These are phyloP conservation scores for Phytopythium ostracodes DNA, from an alignment of 352 stramenopile genomes.

Conservation along the genomic window DNA sequence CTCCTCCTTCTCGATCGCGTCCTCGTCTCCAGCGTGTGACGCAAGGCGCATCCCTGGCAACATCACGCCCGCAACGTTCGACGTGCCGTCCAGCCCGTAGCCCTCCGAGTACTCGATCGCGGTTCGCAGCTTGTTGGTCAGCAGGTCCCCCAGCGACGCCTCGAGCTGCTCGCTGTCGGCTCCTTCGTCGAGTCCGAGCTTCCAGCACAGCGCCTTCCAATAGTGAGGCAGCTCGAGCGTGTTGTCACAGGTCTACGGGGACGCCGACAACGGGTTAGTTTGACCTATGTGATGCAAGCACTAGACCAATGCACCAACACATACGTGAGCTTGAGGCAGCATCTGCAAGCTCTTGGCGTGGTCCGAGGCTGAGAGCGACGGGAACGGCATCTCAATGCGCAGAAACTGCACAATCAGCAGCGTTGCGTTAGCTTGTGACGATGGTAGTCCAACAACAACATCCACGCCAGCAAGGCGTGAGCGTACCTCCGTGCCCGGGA, in stretches of 20 bases:
- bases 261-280: neutral
- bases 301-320: slow-evolving; percentile 13
- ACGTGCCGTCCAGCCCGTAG: slow-evolving; percentile 61
- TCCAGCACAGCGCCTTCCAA: slow-evolving; percentile 67
- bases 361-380: slow-evolving; percentile 31
- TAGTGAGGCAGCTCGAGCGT: slow-evolving; percentile 71
- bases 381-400: slow-evolving; percentile 74
- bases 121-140: slow-evolving; percentile 46
- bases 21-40: slow-evolving; percentile 3
- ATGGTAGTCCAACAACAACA: neutral
- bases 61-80: slow-evolving; percentile 13
- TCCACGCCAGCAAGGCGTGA: neutral
- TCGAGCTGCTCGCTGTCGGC: slow-evolving; percentile 26
- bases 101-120: slow-evolving; percentile 61
- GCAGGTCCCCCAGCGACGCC: slow-evolving; percentile 31
- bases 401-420: slow-evolving; percentile 38
- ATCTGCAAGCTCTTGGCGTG: slow-evolving; percentile 47
- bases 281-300: neutral
- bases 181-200: slow-evolving; percentile 24
- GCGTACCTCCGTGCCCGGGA: slow-evolving; percentile 60
- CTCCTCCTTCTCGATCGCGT: slow-evolving; percentile 25
- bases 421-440: neutral
- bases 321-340: slow-evolving; percentile 70
- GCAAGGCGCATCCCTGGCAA: slow-evolving; percentile 10
- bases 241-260: slow-evolving; percentile 72